These are phyloP conservation scores for Cerrena zonata DNA, from an alignment of 1,284 basidiomycete genomes.

Conservation along the genomic window DNA sequence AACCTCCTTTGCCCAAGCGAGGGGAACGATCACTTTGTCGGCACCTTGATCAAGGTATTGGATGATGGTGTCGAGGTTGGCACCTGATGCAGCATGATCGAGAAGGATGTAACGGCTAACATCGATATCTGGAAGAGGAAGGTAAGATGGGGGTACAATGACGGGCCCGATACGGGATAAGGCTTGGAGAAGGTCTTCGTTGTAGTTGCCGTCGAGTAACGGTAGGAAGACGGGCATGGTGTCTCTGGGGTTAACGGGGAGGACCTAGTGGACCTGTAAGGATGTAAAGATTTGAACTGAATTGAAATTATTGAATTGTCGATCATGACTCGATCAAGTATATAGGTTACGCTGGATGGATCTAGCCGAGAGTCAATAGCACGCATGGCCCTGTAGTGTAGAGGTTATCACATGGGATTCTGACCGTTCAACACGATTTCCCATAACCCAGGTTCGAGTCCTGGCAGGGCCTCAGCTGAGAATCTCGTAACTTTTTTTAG, in stretches of 20 bases:
- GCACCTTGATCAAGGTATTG: constrained; percentile 71
- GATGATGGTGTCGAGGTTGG: constrained; percentile 55
- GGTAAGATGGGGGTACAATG: constrained; percentile 41
- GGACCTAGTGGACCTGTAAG: too few species aligned
- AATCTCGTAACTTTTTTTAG: too few species aligned
- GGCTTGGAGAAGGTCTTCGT: constrained; percentile 48
- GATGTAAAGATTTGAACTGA: too few species aligned
- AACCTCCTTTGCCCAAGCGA: constrained; percentile 59
- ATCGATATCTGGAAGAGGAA: constrained; percentile 29
- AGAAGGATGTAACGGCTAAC: constrained; percentile 49
- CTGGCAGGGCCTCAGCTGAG: constrained; percentile 13
- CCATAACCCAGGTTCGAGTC: constrained; percentile 18
- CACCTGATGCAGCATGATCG: constrained; percentile 42
- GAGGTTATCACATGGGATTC: constrained; percentile 58
- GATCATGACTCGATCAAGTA: too few species aligned
- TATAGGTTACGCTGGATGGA: too few species aligned
- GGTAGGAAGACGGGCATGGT: constrained; percentile 58
- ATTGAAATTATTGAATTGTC: too few species aligned
- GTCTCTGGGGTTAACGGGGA: constrained; percentile 2
- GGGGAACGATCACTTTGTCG: constrained; percentile 70
- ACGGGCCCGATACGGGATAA: constrained; percentile 74
- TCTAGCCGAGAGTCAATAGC: too few species aligned
- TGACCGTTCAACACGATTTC: constrained; percentile 25
- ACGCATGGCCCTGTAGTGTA: constrained; percentile 44
- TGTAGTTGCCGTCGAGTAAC: constrained; percentile 45